Percentiles rank a stretch among this genome's conserved stretches.
Evolutionary conservation across 2,329 filamentous ascomycete species (phyloP).

Genomic region (Fusarium sp.): DNA sequence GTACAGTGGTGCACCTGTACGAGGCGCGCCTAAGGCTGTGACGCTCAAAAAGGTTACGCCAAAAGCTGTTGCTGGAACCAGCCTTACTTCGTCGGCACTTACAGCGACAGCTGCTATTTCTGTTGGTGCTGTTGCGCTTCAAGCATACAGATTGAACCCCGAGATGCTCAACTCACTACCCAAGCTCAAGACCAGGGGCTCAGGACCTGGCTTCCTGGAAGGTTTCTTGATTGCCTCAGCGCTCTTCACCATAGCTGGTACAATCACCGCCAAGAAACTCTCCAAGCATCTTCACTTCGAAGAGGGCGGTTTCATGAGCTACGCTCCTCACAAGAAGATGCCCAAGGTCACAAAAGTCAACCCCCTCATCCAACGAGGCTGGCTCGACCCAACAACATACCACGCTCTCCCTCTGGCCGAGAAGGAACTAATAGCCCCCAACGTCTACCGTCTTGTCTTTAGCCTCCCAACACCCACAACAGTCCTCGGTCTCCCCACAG

Average conservation of each 20-base stretch:
- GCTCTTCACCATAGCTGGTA: slow-evolving; percentile 41
- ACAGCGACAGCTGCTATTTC: slow-evolving; percentile 18
- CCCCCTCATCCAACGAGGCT: slow-evolving; percentile 48
- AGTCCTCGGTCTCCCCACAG: slow-evolving; percentile 63
- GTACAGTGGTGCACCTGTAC: slow-evolving; percentile 44
- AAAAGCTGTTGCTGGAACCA: not conserved
- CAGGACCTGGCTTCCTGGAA: slow-evolving; percentile 21
- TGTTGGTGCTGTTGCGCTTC: slow-evolving; percentile 11
- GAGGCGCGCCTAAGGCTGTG: slow-evolving; percentile 21
- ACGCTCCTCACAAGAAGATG: slow-evolving; percentile 48
- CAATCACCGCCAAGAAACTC: slow-evolving; percentile 43
- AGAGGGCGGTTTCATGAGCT: slow-evolving; percentile 37
- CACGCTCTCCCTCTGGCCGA: slow-evolving; percentile 55
- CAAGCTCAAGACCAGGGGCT: slow-evolving; percentile 9
- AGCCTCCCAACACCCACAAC: slow-evolving; percentile 54
- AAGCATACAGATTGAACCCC: slow-evolving; percentile 23
- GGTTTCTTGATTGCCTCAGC: slow-evolving; percentile 27
- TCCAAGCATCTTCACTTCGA: slow-evolving; percentile 45
- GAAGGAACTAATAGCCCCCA: slow-evolving; percentile 53
- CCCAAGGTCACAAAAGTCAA: slow-evolving; percentile 47
- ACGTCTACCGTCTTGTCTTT: slow-evolving; percentile 59
- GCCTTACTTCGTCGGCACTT: not conserved
- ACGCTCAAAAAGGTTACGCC: slow-evolving; percentile 5
- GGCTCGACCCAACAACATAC: slow-evolving; percentile 60
- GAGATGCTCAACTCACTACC: slow-evolving; percentile 6